These are phyloP conservation scores for Gynostemma pentaphyllum DNA, from an alignment of 306 rosid species.

Conservation along the genomic window DNA sequence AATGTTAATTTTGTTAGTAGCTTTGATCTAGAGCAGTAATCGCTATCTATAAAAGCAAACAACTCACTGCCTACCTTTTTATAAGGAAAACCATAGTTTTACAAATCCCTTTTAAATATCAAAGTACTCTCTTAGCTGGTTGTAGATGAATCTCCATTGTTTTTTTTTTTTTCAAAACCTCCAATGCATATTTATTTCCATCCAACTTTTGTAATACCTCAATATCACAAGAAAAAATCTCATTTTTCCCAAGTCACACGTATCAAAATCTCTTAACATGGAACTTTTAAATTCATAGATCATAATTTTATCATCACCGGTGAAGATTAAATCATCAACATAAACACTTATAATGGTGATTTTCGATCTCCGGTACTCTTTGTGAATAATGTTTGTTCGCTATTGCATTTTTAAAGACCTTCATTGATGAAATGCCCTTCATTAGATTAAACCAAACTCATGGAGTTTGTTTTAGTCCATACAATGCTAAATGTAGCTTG, in stretches of 20 bases:
- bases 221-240: no score
- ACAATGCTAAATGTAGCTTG: not conserved
- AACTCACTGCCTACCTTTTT: not conserved
- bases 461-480: no score
- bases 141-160: not conserved
- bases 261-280: constrained; percentile 3
- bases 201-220: no score
- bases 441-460: no score
- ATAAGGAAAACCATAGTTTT: not conserved
- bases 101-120: not conserved
- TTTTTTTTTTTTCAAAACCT: no score
- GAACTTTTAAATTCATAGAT: constrained; percentile 3
- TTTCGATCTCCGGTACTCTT: not conserved
- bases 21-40: no score
- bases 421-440: no score
- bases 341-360: not conserved
- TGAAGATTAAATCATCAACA: constrained; percentile 6
- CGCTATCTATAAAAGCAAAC: not conserved
- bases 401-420: no score
- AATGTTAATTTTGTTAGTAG: no score
- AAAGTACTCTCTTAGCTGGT: not conserved
- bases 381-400: constrained; percentile 1
- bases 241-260: not conserved
- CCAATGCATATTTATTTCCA: no score
- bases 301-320: constrained; percentile 5